phyloP scores from a whole-genome alignment of 2,329 filamentous ascomycete genomes.

The Neoscytalidium dimidiatum region DNA sequence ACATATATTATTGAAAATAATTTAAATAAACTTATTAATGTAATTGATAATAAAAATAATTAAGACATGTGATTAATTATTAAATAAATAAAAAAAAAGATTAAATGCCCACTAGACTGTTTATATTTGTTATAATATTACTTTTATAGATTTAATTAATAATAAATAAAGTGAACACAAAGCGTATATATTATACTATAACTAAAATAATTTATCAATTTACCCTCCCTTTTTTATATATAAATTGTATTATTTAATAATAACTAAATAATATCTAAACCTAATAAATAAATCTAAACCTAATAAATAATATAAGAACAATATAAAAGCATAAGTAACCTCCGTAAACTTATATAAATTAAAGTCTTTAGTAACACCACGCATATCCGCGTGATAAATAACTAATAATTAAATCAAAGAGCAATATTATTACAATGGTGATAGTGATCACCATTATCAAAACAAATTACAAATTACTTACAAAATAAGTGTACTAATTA shows the following conservation, averaged over 20 bases:
- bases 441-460: not conserved
- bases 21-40: not conserved
- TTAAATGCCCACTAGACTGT: conserved; percentile 4
- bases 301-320: not conserved
- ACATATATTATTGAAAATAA: not conserved
- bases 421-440: not conserved
- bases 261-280: too few species aligned
- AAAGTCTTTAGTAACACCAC: not conserved
- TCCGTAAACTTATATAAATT: not conserved
- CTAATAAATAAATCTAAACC: not conserved
- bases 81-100: conserved; percentile 6
- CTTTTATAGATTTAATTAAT: too few species aligned
- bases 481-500: too few species aligned
- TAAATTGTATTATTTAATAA: too few species aligned
- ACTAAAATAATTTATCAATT: too few species aligned
- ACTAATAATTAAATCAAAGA: not conserved
- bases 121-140: not conserved
- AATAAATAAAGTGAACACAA: too few species aligned
- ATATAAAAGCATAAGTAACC: not conserved
- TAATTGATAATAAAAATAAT: not conserved
- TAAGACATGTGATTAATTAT: not conserved
- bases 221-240: too few species aligned
- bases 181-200: too few species aligned
- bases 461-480: not conserved
- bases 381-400: not conserved